Base-by-base conservation (phyloP, 2,329 filamentous ascomycete genomes). In the Samsoniella hepiali region DNA sequence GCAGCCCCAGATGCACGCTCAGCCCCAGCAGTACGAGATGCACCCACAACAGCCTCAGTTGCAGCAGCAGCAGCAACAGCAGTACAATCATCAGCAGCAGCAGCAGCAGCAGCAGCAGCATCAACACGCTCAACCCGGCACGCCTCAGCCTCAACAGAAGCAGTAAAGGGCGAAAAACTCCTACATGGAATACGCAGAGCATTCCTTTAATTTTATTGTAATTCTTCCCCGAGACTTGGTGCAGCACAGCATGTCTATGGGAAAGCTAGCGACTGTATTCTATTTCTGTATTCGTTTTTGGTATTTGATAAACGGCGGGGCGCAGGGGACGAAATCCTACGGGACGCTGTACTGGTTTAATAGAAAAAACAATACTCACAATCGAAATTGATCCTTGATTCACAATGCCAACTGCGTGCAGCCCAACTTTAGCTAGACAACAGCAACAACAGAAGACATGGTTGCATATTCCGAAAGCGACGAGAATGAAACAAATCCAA, bases 1-100 rank as follows among this genome's bases (percentile, higher is more conserved):
- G 22, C 65, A 68, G 60, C 65, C 64, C 17, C 61, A 63, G 36
- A 63, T 63, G 61, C 57, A 63, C 53, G 32, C 51, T 34, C 50
- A 62, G 15, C 60, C 40, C 13, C 53, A 56, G 36, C 61, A 63
- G 50, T 62, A 62, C 42, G 54, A 63, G 44, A 56, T 57, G 61
- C 61, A 63, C 34, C 61, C 54, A 11, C 54, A 63, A 17, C 58
- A 51, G n/a, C 32, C 44, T 38, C 45, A 60, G 29, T 15, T 6
- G 11, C 29, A 53, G 50, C 17, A 47, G 29, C 58, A 53, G 17
- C 50, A 62, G 51, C 40, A 29, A 11, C 58, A 47, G 31, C 34
- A 53, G 31, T 17, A 51, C 8, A 17, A 45, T 22, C 5, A 62
- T 22, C 32, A 45, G n/a, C 51, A 57, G 44, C 40, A 56, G 27